A percentile compares a stretch with the other conserved stretches of the same genome.
Conservation (phyloP, 495 filamentous ascomycete species). For the Hypomontagnella monticulosa region DNA sequence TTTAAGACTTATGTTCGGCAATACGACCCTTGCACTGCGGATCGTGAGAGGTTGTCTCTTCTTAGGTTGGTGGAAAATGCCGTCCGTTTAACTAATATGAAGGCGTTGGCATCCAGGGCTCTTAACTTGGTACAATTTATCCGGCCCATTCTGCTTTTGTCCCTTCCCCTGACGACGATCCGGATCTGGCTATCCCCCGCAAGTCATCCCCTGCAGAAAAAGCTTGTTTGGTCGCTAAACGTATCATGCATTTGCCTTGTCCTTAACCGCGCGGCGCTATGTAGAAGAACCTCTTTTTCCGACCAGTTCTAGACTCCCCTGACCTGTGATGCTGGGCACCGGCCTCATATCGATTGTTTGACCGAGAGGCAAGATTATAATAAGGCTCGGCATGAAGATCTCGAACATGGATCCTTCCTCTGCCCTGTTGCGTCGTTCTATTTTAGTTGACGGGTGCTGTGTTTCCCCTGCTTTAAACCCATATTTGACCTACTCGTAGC, state of each 20-base stretch:
- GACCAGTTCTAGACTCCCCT: constrained; percentile 28
- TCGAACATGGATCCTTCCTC: constrained; percentile 1
- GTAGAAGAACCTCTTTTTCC: constrained; percentile 14
- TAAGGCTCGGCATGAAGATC: constrained; percentile 6
- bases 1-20: constrained; percentile 12
- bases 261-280: constrained; percentile 36
- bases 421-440: constrained; percentile 8
- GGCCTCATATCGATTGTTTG: constrained; percentile 28
- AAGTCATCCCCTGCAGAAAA: constrained; percentile 20
- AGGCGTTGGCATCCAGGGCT: constrained; percentile 11
- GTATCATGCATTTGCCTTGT: constrained; percentile 4
- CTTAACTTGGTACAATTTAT: constrained; percentile 20
- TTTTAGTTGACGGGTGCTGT: constrained; percentile 6
- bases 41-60: not conserved
- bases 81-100: constrained; percentile 26
- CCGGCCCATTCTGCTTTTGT: constrained; percentile 25
- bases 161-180: constrained; percentile 31
- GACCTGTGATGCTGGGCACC: constrained; percentile 16
- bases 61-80: constrained; percentile 24
- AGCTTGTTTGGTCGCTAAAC: constrained; percentile 24
- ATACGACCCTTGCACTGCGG: constrained; percentile 17
- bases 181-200: constrained; percentile 36
- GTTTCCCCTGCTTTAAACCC: not conserved
- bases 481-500: constrained; percentile 8
- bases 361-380: constrained; percentile 7